Evolutionary conservation across 805 yeast genomes (phyloP).

Genomic region (Candida argentea): DNA sequence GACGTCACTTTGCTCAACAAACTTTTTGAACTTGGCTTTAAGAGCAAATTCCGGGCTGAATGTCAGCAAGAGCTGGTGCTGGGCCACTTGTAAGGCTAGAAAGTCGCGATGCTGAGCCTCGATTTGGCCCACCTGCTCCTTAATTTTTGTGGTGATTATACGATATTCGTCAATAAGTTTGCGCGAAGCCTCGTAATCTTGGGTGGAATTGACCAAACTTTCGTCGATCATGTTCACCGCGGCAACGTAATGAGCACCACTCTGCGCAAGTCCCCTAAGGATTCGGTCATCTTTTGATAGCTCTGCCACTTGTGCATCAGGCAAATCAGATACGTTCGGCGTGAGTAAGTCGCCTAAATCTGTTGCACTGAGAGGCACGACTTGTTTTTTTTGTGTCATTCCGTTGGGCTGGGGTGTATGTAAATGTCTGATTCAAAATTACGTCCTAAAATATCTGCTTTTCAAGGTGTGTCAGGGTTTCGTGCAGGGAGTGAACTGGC

Average conservation of each 20-base stretch:
- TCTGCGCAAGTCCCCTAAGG: slow-evolving; percentile 1
- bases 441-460: too few relatives aligned
- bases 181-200: not conserved
- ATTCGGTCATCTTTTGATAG: too few relatives aligned
- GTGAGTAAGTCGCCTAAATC: too few relatives aligned
- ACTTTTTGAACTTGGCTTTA: slow-evolving; percentile 16
- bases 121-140: slow-evolving; percentile 14
- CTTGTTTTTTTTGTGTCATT: too few relatives aligned
- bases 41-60: slow-evolving; percentile 23
- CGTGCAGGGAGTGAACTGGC: too few relatives aligned
- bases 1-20: slow-evolving; percentile 14
- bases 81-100: slow-evolving; percentile 23
- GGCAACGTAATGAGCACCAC: slow-evolving; percentile 5
- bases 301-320: too few relatives aligned
- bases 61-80: slow-evolving; percentile 27
- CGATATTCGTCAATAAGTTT: slow-evolving; percentile 17
- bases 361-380: too few relatives aligned
- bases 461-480: too few relatives aligned
- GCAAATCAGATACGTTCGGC: too few relatives aligned
- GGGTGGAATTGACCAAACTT: slow-evolving; percentile 2
- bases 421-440: too few relatives aligned
- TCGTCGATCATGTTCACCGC: slow-evolving; percentile 6
- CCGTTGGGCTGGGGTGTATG: too few relatives aligned
- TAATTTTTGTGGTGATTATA: slow-evolving; percentile 12
- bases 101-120: slow-evolving; percentile 21